Conservation (phyloP, 2,329 filamentous ascomycete species). For the Monilinia laxa region DNA sequence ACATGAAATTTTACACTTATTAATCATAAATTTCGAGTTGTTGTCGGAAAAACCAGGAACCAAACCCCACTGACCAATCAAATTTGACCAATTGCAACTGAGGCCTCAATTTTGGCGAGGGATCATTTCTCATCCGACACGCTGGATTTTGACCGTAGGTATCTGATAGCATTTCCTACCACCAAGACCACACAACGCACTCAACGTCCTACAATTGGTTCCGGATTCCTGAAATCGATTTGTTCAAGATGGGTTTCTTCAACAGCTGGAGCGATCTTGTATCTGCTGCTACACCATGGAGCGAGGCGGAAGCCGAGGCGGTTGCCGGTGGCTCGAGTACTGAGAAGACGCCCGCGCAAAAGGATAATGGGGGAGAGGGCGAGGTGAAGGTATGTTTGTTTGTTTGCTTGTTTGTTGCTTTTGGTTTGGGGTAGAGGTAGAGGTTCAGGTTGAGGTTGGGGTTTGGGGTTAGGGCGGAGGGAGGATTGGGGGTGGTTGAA, state of each 20-base stretch:
- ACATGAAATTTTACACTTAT: constrained; percentile 1
- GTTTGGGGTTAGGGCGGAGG: not conserved
- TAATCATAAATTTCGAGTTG: constrained; percentile 16
- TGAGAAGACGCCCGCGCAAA: constrained; percentile 49
- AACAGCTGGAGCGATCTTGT: constrained; percentile 63
- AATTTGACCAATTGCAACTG: constrained; percentile 32
- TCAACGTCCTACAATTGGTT: constrained; percentile 25
- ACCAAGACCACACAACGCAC: constrained; percentile 22
- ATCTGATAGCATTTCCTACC: constrained; percentile 6
- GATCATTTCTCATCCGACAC: constrained; percentile 25
- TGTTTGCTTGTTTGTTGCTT: not conserved
- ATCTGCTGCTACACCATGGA: constrained; percentile 65
- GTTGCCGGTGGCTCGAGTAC: constrained; percentile 24
- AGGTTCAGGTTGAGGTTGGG: too few species aligned
- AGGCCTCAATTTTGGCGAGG: constrained; percentile 23
- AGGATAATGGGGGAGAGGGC: constrained; percentile 49
- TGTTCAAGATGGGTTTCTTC: constrained; percentile 61
- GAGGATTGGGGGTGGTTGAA: not conserved
- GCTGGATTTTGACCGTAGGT: constrained; percentile 17
- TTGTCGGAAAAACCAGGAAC: constrained; percentile 25
- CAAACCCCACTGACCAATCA: constrained; percentile 32
- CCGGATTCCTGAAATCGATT: constrained; percentile 25
- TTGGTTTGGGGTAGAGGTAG: not conserved
- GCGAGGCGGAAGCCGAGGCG: constrained; percentile 63
- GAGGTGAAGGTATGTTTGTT: constrained; percentile 28